Evolutionary conservation across 768 basidiomycete species (phyloP).

Genomic region (Boletus vermiculosoides): DNA sequence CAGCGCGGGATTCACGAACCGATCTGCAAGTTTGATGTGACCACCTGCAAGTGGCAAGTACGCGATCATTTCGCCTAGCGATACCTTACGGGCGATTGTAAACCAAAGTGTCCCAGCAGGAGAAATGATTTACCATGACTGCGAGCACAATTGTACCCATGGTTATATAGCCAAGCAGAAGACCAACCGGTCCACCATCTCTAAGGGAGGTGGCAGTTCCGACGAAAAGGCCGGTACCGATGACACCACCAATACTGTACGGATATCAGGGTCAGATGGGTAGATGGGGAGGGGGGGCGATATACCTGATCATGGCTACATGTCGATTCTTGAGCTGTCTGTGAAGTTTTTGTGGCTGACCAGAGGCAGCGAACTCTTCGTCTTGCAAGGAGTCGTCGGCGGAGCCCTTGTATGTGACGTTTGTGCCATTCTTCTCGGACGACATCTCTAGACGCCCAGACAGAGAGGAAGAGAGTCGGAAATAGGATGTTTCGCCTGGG

Average conservation of each 20-base stretch:
- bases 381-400: slow-evolving; percentile 22
- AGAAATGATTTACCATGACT: slow-evolving; percentile 55
- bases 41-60: slow-evolving; percentile 78
- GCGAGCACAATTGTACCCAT: slow-evolving; percentile 69
- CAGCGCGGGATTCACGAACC: slow-evolving; percentile 76
- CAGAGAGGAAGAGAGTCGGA: too few relatives aligned
- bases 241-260: slow-evolving; percentile 58
- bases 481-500: background rate
- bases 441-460: slow-evolving; percentile 4
- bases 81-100: slow-evolving; percentile 41
- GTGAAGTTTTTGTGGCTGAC: slow-evolving; percentile 34
- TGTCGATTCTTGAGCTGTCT: slow-evolving; percentile 76
- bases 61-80: slow-evolving; percentile 60
- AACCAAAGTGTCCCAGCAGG: background rate
- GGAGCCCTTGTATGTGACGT: slow-evolving; percentile 1
- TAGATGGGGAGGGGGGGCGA: background rate
- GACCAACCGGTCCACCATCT: slow-evolving; percentile 69
- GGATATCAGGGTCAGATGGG: background rate
- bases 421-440: slow-evolving; percentile 21
- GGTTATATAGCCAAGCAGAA: slow-evolving; percentile 65
- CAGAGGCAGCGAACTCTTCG: slow-evolving; percentile 13
- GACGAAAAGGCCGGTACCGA: slow-evolving; percentile 62
- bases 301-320: slow-evolving; percentile 77
- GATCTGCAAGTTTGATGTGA: slow-evolving; percentile 78
- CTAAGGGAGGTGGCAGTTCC: slow-evolving; percentile 53